Evolutionary conservation across 306 rosid species (phyloP).

Genomic region (Gillenia trifoliata): DNA sequence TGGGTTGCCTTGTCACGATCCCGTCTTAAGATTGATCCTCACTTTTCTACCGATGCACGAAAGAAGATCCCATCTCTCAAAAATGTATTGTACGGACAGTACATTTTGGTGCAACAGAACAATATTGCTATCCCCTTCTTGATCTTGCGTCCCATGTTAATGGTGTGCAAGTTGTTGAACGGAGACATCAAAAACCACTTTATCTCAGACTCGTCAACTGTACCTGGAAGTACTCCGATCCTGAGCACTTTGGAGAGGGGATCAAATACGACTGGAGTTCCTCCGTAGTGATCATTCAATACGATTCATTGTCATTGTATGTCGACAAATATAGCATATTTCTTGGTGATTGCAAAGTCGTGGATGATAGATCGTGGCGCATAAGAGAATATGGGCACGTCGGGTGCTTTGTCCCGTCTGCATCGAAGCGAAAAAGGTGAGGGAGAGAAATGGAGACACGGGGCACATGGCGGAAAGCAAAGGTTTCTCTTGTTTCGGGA

Average conservation of each 20-base stretch:
- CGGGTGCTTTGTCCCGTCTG: conserved; percentile 38
- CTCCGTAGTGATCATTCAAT: conserved; percentile 56
- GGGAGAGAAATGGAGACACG: conserved; percentile 73
- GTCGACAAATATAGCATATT: conserved; percentile 57
- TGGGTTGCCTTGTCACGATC: conserved; percentile 48
- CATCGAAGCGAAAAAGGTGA: conserved; percentile 64
- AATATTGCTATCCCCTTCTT: conserved; percentile 24
- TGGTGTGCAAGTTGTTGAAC: conserved; percentile 63
- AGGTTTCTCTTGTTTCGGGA: conserved; percentile 58
- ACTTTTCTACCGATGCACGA: conserved; percentile 70
- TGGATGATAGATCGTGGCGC: conserved; percentile 58
- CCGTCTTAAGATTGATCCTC: conserved; percentile 50
- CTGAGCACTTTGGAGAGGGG: conserved; percentile 48
- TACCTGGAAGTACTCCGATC: conserved; percentile 66
- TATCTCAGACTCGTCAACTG: conserved; percentile 51
- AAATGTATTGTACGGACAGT: conserved; percentile 61
- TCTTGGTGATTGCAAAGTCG: conserved; percentile 78
- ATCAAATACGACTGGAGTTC: conserved; percentile 64
- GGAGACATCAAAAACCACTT: conserved; percentile 90
- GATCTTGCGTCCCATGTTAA: conserved; percentile 88
- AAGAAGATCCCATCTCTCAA: conserved; percentile 71
- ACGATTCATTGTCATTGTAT: conserved; percentile 77
- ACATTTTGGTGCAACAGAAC: conserved; percentile 68
- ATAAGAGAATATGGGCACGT: conserved; percentile 77
- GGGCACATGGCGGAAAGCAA: conserved; percentile 82